phyloP scores from a whole-genome alignment of 2,329 filamentous ascomycete genomes.

The Endoconidiophora polonica region DNA sequence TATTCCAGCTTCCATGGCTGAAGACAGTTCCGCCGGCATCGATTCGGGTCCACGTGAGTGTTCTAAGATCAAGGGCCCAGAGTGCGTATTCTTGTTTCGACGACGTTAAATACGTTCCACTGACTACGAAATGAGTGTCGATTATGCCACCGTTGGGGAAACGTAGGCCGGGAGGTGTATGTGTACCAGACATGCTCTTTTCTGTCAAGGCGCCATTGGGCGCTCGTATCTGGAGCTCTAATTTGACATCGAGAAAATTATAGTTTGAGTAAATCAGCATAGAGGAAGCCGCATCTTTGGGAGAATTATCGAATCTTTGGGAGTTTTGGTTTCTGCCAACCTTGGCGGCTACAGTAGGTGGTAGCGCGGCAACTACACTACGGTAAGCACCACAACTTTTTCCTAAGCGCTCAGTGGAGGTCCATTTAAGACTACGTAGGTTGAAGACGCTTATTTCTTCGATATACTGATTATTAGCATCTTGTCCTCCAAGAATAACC shows the following conservation, averaged over 20 bases:
- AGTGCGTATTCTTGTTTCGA: slow-evolving; percentile 97
- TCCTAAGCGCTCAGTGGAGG: slow-evolving; percentile 68
- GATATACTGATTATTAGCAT: slow-evolving; percentile 96
- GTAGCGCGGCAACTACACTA: slow-evolving; percentile 78
- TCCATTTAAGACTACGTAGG: slow-evolving; percentile 87
- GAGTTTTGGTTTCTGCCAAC: slow-evolving; percentile 43
- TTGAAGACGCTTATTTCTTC: slow-evolving; percentile 99
- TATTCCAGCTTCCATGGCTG: slow-evolving; percentile 94
- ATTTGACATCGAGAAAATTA: slow-evolving; percentile 92
- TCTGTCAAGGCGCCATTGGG: slow-evolving; percentile 73
- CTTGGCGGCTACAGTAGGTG: slow-evolving; percentile 44
- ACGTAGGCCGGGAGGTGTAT: slow-evolving; percentile 78
- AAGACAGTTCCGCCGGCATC: slow-evolving; percentile 91
- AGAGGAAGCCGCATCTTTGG: slow-evolving; percentile 41
- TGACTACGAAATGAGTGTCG: slow-evolving; percentile 92
- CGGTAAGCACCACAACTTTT: slow-evolving; percentile 93
- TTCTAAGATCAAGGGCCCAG: slow-evolving; percentile 82
- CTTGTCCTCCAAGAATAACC: slow-evolving; percentile 91
- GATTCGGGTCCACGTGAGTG: slow-evolving; percentile 84
- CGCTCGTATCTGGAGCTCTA: slow-evolving; percentile 78
- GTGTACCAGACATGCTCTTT: slow-evolving; percentile 71
- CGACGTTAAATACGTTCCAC: slow-evolving; percentile 90
- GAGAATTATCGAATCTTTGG: slow-evolving; percentile 13
- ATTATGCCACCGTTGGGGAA: slow-evolving; percentile 95
- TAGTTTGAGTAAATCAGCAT: slow-evolving; percentile 99